Evolutionary conservation across 805 yeast genomes (phyloP).

Genomic region (Kazachstania psychrophila): DNA sequence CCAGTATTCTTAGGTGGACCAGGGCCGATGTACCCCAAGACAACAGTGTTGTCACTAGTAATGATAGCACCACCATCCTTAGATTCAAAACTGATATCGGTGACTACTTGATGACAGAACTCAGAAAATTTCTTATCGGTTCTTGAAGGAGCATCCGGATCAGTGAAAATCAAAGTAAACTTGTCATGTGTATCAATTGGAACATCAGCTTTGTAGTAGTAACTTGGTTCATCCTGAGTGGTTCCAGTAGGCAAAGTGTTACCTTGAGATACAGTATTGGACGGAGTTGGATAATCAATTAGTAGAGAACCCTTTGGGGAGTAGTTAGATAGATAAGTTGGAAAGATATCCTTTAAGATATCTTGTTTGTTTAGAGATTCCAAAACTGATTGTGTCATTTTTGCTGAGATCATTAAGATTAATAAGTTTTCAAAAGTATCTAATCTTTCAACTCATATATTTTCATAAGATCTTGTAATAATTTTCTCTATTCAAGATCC

Average conservation of each 20-base stretch:
- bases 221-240: conserved; percentile 57
- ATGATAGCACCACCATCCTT: conserved; percentile 6
- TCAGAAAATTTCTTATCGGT: conserved; percentile 76
- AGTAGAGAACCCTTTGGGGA: conserved; percentile 21
- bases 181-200: conserved; percentile 3
- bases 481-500: too few species aligned
- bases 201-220: conserved; percentile 52
- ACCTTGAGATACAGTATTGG: conserved; percentile 56
- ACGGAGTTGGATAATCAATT: conserved; percentile 20
- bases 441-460: too few species aligned
- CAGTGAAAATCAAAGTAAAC: conserved; percentile 73
- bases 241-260: conserved; percentile 56
- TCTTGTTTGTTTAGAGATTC: conserved; percentile 23
- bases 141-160: conserved; percentile 82
- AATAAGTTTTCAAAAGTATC: too few species aligned
- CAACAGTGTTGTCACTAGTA: conserved; percentile 30
- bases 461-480: too few species aligned
- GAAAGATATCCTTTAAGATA: conserved; percentile 23
- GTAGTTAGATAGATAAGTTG: conserved; percentile 13
- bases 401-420: conserved; percentile 10
- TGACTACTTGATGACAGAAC: conserved; percentile 57
- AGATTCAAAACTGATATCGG: conserved; percentile 39
- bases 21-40: conserved; percentile 62
- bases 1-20: conserved; percentile 78
- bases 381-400: conserved; percentile 12